phyloP scores from a whole-genome alignment of 352 stramenopile species.

The Pilasporangium apinafurcum region DNA sequence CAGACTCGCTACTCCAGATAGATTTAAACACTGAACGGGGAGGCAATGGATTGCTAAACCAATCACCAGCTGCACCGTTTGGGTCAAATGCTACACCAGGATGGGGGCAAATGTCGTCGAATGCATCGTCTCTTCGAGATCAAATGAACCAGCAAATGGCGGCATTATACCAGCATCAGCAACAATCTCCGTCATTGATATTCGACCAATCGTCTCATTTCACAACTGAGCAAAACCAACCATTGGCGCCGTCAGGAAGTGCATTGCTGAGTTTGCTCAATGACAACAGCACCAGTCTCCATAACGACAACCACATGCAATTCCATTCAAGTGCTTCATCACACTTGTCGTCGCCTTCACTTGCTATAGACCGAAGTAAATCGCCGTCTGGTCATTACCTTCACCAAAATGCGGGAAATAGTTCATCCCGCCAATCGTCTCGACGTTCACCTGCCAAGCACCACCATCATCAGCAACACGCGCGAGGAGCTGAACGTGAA shows the following conservation, averaged over 20 bases:
- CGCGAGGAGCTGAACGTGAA: background rate
- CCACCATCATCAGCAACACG: slow-evolving; percentile 20
- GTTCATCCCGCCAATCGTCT: slow-evolving; percentile 12
- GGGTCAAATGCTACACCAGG: no score
- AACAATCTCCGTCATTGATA: slow-evolving; percentile 5
- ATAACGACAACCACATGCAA: background rate
- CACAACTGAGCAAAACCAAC: slow-evolving; percentile 15
- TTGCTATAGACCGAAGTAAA: slow-evolving; percentile 13
- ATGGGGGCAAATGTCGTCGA: slow-evolving; percentile 7
- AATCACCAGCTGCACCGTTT: slow-evolving; percentile 4
- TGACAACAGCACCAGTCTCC: slow-evolving; percentile 1
- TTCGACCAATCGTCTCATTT: slow-evolving; percentile 10
- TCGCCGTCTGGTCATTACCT: no score
- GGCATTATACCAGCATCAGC: slow-evolving; percentile 43
- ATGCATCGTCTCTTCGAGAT: slow-evolving; percentile 29
- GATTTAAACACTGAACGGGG: no score
- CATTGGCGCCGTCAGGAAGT: slow-evolving; percentile 23
- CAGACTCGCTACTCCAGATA: no score
- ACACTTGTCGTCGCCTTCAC: slow-evolving; percentile 11
- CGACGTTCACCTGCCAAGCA: slow-evolving; percentile 28
- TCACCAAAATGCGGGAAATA: no score
- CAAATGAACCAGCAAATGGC: slow-evolving; percentile 82
- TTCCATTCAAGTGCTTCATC: slow-evolving; percentile 6
- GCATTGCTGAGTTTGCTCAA: slow-evolving; percentile 35
- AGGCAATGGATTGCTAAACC: no score